Evolutionary conservation across 108 stramenopile species (phyloP).

Genomic region (Stephanodiscus minutulus): DNA sequence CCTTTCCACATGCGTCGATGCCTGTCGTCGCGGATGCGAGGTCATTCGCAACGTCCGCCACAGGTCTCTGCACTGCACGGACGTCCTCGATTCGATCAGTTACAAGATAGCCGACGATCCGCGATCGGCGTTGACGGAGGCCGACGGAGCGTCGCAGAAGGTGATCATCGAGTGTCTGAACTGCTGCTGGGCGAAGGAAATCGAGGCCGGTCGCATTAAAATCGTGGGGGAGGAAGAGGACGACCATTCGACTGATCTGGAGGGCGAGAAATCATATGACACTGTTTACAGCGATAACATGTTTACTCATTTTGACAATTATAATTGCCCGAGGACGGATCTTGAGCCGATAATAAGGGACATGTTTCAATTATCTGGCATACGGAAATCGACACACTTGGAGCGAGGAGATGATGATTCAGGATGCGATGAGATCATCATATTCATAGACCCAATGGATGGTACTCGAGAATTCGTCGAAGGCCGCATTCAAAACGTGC

Average conservation of each 20-base stretch:
- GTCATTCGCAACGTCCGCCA: slow-evolving; percentile 57
- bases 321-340: slow-evolving; percentile 34
- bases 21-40: slow-evolving; percentile 65
- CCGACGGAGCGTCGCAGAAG: slow-evolving; percentile 49
- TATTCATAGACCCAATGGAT: slow-evolving; percentile 86
- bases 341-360: slow-evolving; percentile 21
- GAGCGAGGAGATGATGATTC: background rate
- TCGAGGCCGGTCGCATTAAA: slow-evolving; percentile 16
- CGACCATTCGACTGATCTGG: slow-evolving; percentile 12
- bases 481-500: slow-evolving; percentile 73
- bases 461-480: slow-evolving; percentile 88
- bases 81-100: slow-evolving; percentile 17
- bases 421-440: slow-evolving; percentile 18
- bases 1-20: slow-evolving; percentile 70
- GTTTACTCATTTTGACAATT: slow-evolving; percentile 32
- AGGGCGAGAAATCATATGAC: slow-evolving; percentile 8
- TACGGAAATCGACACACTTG: background rate
- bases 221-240: slow-evolving; percentile 55
- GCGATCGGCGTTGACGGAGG: slow-evolving; percentile 53
- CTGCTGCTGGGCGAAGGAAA: slow-evolving; percentile 33
- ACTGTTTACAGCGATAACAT: slow-evolving; percentile 9
- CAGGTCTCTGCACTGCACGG: slow-evolving; percentile 11
- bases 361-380: slow-evolving; percentile 14
- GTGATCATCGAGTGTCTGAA: slow-evolving; percentile 37
- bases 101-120: slow-evolving; percentile 51